Percentiles rank a stretch among this genome's conserved stretches.
Evolutionary conservation across 495 filamentous ascomycete genomes (phyloP).

Genomic region (Hypoxylon perforatum): DNA sequence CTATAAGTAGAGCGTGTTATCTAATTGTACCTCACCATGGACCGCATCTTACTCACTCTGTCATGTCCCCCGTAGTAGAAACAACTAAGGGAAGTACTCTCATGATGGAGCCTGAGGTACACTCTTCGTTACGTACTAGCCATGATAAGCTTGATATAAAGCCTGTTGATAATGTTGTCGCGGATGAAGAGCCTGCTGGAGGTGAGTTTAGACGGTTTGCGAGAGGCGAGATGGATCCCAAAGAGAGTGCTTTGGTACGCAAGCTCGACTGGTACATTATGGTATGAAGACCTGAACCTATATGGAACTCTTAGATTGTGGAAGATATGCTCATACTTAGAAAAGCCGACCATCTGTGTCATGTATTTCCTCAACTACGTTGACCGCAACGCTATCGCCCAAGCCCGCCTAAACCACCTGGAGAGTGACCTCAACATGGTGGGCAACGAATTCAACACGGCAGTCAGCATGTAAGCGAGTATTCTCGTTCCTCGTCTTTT

Average conservation of each 20-base stretch:
- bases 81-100: not conserved
- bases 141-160: slow-evolving; percentile 7
- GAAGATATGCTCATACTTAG: slow-evolving; percentile 1
- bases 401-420: slow-evolving; percentile 57
- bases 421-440: slow-evolving; percentile 59
- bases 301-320: too few species aligned
- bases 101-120: slow-evolving; percentile 9
- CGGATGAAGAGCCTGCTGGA: not conserved
- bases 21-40: not conserved
- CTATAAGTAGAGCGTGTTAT: slow-evolving; percentile 1
- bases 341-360: slow-evolving; percentile 56
- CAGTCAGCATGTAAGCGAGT: slow-evolving; percentile 51
- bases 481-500: not conserved
- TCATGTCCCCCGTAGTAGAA: not conserved
- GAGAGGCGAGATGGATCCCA: slow-evolving; percentile 50
- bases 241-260: slow-evolving; percentile 56
- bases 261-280: slow-evolving; percentile 63
- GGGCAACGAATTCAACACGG: slow-evolving; percentile 61
- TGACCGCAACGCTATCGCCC: slow-evolving; percentile 60
- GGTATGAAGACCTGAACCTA: slow-evolving; percentile 28
- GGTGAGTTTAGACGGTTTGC: not conserved
- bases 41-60: not conserved
- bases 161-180: not conserved
- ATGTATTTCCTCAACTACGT: slow-evolving; percentile 65
- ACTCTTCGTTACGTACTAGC: not conserved